Evolutionary conservation across 2,329 filamentous ascomycete genomes (phyloP).

Genomic region (Clarireedia paspali): DNA sequence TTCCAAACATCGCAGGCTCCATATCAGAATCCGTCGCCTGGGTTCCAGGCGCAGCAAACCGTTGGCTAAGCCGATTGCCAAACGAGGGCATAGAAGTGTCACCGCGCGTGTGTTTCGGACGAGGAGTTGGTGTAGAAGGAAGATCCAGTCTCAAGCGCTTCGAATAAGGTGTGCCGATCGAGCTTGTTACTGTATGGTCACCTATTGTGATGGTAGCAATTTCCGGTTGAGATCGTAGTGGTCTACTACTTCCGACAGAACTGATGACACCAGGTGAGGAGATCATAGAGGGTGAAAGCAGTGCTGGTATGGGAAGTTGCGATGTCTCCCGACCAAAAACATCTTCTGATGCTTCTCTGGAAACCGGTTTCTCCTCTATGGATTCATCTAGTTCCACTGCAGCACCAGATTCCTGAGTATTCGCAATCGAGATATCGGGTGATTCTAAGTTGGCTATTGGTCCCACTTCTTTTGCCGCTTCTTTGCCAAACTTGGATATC

Average conservation of each 20-base stretch:
- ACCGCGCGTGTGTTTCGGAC: not conserved
- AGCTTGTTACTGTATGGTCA: constrained; percentile 26
- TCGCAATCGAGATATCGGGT: constrained; percentile 15
- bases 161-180: constrained; percentile 23
- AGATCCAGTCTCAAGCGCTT: constrained; percentile 19
- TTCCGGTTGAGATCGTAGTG: constrained; percentile 18
- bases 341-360: constrained; percentile 5
- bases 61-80: constrained; percentile 24
- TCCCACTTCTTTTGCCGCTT: constrained; percentile 12
- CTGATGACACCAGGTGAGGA: constrained; percentile 18
- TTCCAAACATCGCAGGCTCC: constrained; percentile 12
- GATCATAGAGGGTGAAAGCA: constrained; percentile 22
- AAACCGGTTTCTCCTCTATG: constrained; percentile 18
- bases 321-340: not conserved
- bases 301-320: constrained; percentile 19
- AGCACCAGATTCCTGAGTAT: constrained; percentile 13
- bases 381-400: constrained; percentile 17
- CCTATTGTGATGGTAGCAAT: constrained; percentile 30
- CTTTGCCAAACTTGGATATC: constrained; percentile 18
- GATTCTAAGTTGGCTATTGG: constrained; percentile 12
- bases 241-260: constrained; percentile 18
- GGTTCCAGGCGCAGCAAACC: constrained; percentile 25
- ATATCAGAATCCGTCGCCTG: constrained; percentile 9
- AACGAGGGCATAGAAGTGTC: constrained; percentile 20
- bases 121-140: constrained; percentile 3